Evolutionary conservation across 1,139 yeast species (phyloP).

Genomic region (Candida sp.): DNA sequence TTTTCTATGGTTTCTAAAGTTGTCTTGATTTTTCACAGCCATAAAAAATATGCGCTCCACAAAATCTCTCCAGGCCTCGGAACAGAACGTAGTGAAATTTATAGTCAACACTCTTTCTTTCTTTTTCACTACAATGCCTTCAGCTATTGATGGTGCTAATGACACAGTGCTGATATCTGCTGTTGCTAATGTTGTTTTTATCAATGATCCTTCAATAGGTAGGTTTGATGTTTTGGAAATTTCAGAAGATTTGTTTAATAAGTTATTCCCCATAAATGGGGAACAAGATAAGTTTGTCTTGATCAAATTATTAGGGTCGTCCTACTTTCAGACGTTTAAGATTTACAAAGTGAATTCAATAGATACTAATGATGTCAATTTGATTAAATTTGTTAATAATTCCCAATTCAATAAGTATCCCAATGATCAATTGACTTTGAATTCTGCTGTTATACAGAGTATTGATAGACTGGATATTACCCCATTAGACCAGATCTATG

Average conservation of each 20-base stretch:
- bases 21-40: background rate
- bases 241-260: constrained; percentile 30
- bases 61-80: background rate
- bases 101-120: background rate
- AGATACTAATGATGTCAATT: constrained; percentile 15
- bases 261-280: constrained; percentile 25
- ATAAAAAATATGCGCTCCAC: background rate
- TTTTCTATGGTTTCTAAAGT: no score
- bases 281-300: constrained; percentile 19
- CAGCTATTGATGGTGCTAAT: background rate
- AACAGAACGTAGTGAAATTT: background rate
- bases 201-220: constrained; percentile 26
- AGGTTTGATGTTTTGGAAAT: constrained; percentile 28
- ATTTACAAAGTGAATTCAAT: constrained; percentile 35
- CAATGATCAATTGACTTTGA: constrained; percentile 32
- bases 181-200: constrained; percentile 27
- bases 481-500: constrained; percentile 26
- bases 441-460: constrained; percentile 28
- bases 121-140: constrained; percentile 1
- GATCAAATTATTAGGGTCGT: constrained; percentile 42
- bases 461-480: constrained; percentile 25
- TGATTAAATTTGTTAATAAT: constrained; percentile 37
- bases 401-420: constrained; percentile 25
- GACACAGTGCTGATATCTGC: constrained; percentile 8
- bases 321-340: constrained; percentile 30